Conservation (phyloP, 1,139 yeast genomes). For the Scheffersomyces cryptocercus region DNA sequence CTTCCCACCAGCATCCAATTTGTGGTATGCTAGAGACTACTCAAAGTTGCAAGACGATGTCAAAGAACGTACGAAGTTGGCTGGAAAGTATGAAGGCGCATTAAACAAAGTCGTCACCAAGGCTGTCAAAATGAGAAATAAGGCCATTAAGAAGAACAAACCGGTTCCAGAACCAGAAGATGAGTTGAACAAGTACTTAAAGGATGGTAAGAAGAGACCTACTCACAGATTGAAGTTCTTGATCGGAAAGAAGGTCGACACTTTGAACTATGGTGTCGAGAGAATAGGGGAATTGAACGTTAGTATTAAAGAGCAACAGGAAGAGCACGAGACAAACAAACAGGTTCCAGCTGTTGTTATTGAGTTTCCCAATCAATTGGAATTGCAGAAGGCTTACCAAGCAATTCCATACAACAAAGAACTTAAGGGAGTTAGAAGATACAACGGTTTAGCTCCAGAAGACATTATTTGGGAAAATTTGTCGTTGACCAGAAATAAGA, state of each 20-base stretch:
- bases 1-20: conserved; percentile 61
- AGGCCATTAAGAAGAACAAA: conserved; percentile 59
- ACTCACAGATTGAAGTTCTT: conserved; percentile 56
- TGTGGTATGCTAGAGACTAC: conserved; percentile 68
- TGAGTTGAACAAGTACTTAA: conserved; percentile 56
- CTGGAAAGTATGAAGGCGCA: conserved; percentile 59
- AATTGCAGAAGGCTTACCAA: conserved; percentile 89
- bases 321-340: conserved; percentile 40
- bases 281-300: conserved; percentile 66
- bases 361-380: conserved; percentile 83
- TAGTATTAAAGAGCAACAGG: conserved; percentile 63
- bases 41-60: conserved; percentile 52
- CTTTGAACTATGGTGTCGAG: conserved; percentile 70
- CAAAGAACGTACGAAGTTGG: conserved; percentile 55
- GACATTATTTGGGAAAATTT: conserved; percentile 85
- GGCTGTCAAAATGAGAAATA: conserved; percentile 55
- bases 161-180: conserved; percentile 56
- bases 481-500: conserved; percentile 40
- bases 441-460: conserved; percentile 63
- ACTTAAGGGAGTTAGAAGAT: conserved; percentile 61
- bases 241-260: conserved; percentile 82
- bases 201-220: conserved; percentile 66
- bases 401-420: conserved; percentile 69
- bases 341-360: conserved; percentile 77
- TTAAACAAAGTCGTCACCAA: conserved; percentile 55